phyloP scores from a whole-genome alignment of 2,329 filamentous ascomycete species.

The Dactylellina haptotyla region DNA sequence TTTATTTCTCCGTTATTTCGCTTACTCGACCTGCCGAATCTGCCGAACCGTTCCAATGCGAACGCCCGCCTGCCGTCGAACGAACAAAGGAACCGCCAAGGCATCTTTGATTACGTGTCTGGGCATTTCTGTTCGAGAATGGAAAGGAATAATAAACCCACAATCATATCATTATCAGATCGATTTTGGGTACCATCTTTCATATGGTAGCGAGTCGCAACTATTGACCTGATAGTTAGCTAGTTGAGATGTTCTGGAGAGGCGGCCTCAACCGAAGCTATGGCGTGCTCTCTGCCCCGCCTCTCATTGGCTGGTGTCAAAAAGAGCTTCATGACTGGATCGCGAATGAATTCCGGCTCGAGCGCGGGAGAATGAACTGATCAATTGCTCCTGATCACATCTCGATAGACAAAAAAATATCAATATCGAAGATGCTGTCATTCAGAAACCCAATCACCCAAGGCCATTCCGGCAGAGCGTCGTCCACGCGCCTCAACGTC shows the following conservation, averaged over 20 bases:
- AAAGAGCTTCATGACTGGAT: background rate
- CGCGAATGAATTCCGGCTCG: too few species aligned
- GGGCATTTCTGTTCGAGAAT: too few species aligned
- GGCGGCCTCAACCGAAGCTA: background rate
- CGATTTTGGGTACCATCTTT: too few species aligned
- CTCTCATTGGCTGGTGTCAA: constrained; percentile 12
- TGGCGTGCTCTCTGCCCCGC: constrained; percentile 6
- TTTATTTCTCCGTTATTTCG: background rate
- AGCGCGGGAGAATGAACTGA: too few species aligned
- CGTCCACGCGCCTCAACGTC: background rate
- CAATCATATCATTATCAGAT: constrained; percentile 29
- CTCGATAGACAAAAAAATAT: background rate
- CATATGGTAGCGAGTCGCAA: too few species aligned
- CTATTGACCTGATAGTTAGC: too few species aligned
- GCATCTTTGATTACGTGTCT: too few species aligned
- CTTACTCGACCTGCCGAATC: constrained; percentile 8
- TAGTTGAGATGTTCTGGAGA: too few species aligned
- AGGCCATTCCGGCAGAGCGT: background rate
- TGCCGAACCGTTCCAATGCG: constrained; percentile 11
- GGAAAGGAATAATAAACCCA: background rate
- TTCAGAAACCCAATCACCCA: constrained; percentile 8
- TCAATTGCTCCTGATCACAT: too few species aligned
- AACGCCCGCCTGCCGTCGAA: too few species aligned
- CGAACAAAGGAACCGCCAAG: too few species aligned
- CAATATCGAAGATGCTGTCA: constrained; percentile 18